Percentiles rank a stretch among this genome's conserved stretches.
Conservation (phyloP, 2,329 filamentous ascomycete genomes). For the Zasmidium angulare region DNA sequence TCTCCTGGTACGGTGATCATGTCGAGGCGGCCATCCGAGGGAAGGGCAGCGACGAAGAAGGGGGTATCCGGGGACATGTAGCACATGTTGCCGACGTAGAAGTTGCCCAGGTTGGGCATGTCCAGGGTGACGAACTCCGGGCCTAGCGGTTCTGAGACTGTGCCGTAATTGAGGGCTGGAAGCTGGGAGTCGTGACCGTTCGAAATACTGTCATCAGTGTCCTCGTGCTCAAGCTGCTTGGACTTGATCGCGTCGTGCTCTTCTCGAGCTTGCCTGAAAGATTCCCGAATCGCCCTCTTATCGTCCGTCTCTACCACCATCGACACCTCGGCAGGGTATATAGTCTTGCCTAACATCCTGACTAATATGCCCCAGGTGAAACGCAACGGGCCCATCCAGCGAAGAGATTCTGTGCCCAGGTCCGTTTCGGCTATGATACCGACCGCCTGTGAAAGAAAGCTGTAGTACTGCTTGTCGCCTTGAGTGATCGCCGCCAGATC, state of each 20-base stretch:
- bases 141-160: constrained; percentile 73
- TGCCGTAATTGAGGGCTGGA: constrained; percentile 74
- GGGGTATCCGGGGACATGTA: constrained; percentile 85
- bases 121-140: constrained; percentile 72
- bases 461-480: constrained; percentile 69
- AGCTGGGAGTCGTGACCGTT: constrained; percentile 43
- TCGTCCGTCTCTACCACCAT: constrained; percentile 77
- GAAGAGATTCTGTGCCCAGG: constrained; percentile 82
- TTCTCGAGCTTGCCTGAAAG: constrained; percentile 55
- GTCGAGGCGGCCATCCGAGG: constrained; percentile 83
- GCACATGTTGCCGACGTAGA: constrained; percentile 93
- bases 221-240: constrained; percentile 22
- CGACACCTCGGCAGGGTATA: constrained; percentile 87
- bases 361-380: constrained; percentile 85
- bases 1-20: constrained; percentile 78
- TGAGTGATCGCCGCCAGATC: constrained; percentile 89
- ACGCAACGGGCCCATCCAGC: constrained; percentile 86
- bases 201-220: constrained; percentile 17
- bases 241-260: constrained; percentile 28
- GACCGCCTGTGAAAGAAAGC: constrained; percentile 86
- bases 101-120: constrained; percentile 79
- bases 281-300: constrained; percentile 71
- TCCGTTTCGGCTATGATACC: constrained; percentile 90
- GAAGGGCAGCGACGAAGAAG: constrained; percentile 82
- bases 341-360: constrained; percentile 70